Evolutionary conservation across 192 early-diverging fungal genomes (phyloP), one percentile per base, ranked within the genome.

Genomic region (Backusella luteola): DNA sequence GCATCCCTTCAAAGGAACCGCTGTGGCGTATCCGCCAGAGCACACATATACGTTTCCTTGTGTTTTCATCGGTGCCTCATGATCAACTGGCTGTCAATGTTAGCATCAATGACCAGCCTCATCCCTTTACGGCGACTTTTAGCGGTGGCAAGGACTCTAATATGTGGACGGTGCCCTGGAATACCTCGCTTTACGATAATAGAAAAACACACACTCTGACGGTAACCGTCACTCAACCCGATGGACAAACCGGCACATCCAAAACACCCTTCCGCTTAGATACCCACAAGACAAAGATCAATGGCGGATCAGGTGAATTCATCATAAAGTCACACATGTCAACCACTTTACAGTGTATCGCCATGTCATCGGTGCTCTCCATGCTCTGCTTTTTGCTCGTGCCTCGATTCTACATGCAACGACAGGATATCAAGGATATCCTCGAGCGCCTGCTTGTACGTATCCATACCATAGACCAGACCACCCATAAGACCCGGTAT

Each of bases 111-210:
- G 87, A 87, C 3, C 38, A 68, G 12, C 34, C 34, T 36, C 88
- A 88, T 69, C 72, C 83, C 34, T 77, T 85, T 2, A 68, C 82
- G 1, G 84, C 88, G 7, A 52, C 66, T 15, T 91, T 86, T 34
- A 36, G 42, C 6, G 77, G 73, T 0, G 72, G 79, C 23, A 79
- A 78, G 88, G 49, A 79, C 94, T 7, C 96, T 94, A 9, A 84
- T n/a, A 49, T 98, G 23, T 98, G 93, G 89, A 85, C 85, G 0
- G 77, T 84, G 1, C 81, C 84, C 17, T 98, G 95, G 95, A 84
- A 93, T 73, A 88, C 95, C 21, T 74, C 79, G 5, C 32, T 72
- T 21, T 98, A 88, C 76, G 85, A 94, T 76, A 92, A 94, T 68
- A 90, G 87, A 21, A 67, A 76, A 35, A 80, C 87, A 4, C 94